Conservation (phyloP, 768 basidiomycete species). For the Leucocoprinus leucothites region DNA sequence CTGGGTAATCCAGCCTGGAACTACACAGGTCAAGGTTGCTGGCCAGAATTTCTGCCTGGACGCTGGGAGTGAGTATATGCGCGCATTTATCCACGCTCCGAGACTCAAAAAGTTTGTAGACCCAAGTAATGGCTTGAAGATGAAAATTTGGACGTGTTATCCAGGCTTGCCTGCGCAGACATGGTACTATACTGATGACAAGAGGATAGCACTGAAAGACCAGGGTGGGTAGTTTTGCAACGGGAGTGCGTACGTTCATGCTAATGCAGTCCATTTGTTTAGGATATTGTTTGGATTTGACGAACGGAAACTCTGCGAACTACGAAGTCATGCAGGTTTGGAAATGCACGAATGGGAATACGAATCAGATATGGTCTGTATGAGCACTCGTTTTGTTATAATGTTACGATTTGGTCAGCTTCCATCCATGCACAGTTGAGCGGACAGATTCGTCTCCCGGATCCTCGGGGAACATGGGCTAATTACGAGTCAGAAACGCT, state of each 20-base stretch:
- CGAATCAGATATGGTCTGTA: not conserved
- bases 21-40: slow-evolving; percentile 22
- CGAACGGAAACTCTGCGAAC: slow-evolving; percentile 17
- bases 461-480: slow-evolving; percentile 93
- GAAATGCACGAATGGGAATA: slow-evolving; percentile 10
- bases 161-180: slow-evolving; percentile 18
- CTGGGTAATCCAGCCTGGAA: slow-evolving; percentile 22
- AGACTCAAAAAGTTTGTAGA: slow-evolving; percentile 9
- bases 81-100: not conserved
- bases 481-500: not conserved
- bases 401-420: slow-evolving; percentile 30
- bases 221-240: slow-evolving; percentile 15
- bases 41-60: slow-evolving; percentile 25
- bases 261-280: not conserved
- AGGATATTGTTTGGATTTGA: slow-evolving; percentile 16
- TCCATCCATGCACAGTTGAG: slow-evolving; percentile 86
- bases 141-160: slow-evolving; percentile 24
- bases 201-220: slow-evolving; percentile 18
- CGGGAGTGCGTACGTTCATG: not conserved
- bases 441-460: slow-evolving; percentile 73
- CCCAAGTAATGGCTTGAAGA: slow-evolving; percentile 20
- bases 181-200: slow-evolving; percentile 26
- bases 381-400: not conserved
- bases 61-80: slow-evolving; percentile 21
- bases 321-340: slow-evolving; percentile 1